These are phyloP conservation scores for Carex cristatella DNA, from an alignment of 176 grass and related monocot species.

Conservation along the genomic window DNA sequence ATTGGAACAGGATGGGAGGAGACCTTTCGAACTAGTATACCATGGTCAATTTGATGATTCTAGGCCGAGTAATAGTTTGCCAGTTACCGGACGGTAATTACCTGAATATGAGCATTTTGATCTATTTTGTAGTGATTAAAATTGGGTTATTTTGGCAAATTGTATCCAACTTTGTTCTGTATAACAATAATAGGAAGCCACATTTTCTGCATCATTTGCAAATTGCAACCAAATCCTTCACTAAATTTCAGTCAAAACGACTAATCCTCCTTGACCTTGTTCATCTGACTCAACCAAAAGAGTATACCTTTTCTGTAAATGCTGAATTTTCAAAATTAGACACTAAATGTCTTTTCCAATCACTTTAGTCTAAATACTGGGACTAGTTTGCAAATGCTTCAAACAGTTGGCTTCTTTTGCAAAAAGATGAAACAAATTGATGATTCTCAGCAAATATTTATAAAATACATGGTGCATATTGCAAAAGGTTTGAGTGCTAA, in stretches of 20 bases:
- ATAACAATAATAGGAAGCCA: background rate
- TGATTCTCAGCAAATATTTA: background rate
- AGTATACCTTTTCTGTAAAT: no score
- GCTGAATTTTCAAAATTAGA: background rate
- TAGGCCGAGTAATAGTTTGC: constrained; percentile 69
- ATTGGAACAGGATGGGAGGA: constrained; percentile 53
- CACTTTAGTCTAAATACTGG: background rate
- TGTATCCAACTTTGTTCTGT: background rate
- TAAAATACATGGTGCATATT: background rate
- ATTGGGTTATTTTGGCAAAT: background rate
- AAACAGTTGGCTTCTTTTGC: background rate
- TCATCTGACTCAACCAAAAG: no score
- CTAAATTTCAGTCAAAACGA: no score
- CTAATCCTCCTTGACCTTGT: no score
- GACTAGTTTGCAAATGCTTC: background rate
- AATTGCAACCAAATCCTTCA: no score
- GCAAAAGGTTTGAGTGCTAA: no score
- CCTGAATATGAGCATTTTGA: background rate
- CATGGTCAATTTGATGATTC: constrained; percentile 94
- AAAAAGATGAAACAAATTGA: background rate
- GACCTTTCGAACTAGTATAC: constrained; percentile 83
- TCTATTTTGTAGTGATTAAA: background rate
- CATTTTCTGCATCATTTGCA: no score
- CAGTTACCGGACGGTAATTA: constrained; percentile 67
- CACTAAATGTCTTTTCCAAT: background rate